A percentile compares a stretch with the other conserved stretches of the same genome.
Conservation (phyloP, 352 stramenopile species). For the Pythium monospermum region DNA sequence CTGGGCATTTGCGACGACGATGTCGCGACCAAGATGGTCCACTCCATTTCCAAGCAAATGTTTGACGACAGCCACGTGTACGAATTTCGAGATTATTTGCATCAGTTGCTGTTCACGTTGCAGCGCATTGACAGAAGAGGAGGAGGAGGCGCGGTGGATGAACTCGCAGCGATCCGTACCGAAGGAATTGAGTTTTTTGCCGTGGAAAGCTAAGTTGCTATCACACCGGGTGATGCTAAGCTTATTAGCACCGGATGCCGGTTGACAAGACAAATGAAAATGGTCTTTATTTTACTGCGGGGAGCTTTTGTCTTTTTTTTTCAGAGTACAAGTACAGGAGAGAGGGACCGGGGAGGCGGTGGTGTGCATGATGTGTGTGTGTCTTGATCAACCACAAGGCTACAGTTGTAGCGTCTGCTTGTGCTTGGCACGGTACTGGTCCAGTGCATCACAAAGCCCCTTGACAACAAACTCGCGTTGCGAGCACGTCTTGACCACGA, state of each 20-base stretch:
- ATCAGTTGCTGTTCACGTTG: slow-evolving; percentile 71
- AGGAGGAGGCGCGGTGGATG: too few relatives aligned
- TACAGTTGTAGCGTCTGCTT: slow-evolving; percentile 6
- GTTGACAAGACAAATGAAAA: too few relatives aligned
- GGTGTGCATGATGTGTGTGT: too few relatives aligned
- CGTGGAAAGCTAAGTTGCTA: slow-evolving; percentile 38
- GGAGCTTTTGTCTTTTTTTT: too few relatives aligned
- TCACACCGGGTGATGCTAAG: too few relatives aligned
- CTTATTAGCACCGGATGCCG: too few relatives aligned
- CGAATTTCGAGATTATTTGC: slow-evolving; percentile 76
- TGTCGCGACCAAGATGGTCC: slow-evolving; percentile 36
- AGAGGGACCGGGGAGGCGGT: too few relatives aligned
- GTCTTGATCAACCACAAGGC: background rate
- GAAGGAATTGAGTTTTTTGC: slow-evolving; percentile 56
- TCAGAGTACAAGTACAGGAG: too few relatives aligned
- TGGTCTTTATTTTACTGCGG: too few relatives aligned
- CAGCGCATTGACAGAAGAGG: slow-evolving; percentile 49
- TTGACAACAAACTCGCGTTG: slow-evolving; percentile 58
- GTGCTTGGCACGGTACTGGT: slow-evolving; percentile 17
- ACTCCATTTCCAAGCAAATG: slow-evolving; percentile 48
- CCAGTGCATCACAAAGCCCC: slow-evolving; percentile 28
- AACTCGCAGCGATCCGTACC: slow-evolving; percentile 40
- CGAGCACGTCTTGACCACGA: slow-evolving; percentile 37
- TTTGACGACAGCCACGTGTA: slow-evolving; percentile 61
- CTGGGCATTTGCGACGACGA: slow-evolving; percentile 47